Percentiles rank a stretch among this genome's conserved stretches.
Conservation (phyloP, 225 moss, liverwort and hornwort species). For the Straminergon stramineum region DNA sequence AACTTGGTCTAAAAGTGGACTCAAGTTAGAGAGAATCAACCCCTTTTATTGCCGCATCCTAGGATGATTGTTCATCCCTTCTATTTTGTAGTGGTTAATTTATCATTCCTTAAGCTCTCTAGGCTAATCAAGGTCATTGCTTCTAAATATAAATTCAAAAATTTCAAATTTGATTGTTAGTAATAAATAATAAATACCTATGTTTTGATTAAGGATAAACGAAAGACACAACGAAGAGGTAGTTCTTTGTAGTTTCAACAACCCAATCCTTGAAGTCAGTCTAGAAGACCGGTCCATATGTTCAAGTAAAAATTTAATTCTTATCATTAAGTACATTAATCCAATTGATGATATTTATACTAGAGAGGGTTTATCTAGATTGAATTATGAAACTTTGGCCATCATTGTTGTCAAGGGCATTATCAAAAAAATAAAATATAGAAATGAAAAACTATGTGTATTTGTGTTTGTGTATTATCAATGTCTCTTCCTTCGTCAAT, state of each 20-base stretch:
- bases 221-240: fast-evolving
- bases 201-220: neutral
- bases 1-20: neutral
- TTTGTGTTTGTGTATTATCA: too few species aligned
- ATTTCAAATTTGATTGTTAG: neutral
- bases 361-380: neutral
- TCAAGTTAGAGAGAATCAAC: neutral
- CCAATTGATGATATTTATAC: fast-evolving
- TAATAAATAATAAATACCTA: neutral
- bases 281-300: neutral
- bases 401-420: fast-evolving
- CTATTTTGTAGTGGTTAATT: neutral
- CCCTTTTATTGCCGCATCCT: neutral
- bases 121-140: neutral
- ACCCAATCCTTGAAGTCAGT: fast-evolving
- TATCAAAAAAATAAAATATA: too few species aligned
- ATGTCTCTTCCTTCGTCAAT: fast-evolving
- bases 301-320: neutral
- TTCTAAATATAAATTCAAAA: neutral
- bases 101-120: too few species aligned
- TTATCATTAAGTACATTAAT: neutral
- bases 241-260: neutral
- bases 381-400: neutral
- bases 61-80: neutral
- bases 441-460: fast-evolving